phyloP scores from a whole-genome alignment of 768 basidiomycete genomes.

The Gymnopilus dilepis region DNA sequence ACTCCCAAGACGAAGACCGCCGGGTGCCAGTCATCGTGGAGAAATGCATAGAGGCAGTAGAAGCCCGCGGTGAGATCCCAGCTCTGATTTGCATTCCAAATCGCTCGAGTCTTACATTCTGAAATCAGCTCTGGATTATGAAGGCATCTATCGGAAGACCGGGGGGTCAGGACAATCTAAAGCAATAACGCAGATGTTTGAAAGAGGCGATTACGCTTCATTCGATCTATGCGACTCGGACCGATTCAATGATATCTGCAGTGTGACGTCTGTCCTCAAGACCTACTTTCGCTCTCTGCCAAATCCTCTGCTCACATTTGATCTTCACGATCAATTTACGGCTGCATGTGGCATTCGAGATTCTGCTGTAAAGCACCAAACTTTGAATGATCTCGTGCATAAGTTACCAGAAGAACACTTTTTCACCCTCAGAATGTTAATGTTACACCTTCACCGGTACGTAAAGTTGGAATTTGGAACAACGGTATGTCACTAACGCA shows the following conservation, averaged over 20 bases:
- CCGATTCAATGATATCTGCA: slow-evolving; percentile 96
- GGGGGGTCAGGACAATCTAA: slow-evolving; percentile 94
- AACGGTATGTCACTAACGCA: slow-evolving; percentile 6
- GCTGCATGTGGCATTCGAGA: slow-evolving; percentile 75
- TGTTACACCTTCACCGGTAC: slow-evolving; percentile 88
- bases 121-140: slow-evolving; percentile 87
- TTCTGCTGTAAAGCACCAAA: slow-evolving; percentile 55
- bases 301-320: slow-evolving; percentile 87
- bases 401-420: slow-evolving; percentile 89
- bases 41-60: slow-evolving; percentile 96
- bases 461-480: slow-evolving; percentile 29
- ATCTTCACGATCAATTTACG: slow-evolving; percentile 91
- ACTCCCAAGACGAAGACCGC: slow-evolving; percentile 62
- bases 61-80: slow-evolving; percentile 68
- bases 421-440: slow-evolving; percentile 77
- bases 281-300: slow-evolving; percentile 95
- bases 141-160: slow-evolving; percentile 98
- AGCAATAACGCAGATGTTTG: slow-evolving; percentile 92
- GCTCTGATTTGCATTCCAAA: background rate
- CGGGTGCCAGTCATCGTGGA: slow-evolving; percentile 88
- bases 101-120: too few relatives aligned
- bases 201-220: slow-evolving; percentile 85
- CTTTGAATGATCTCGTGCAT: slow-evolving; percentile 70
- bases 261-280: slow-evolving; percentile 95
- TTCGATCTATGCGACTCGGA: slow-evolving; percentile 90